A percentile compares a stretch with the other conserved stretches of the same genome.
Evolutionary conservation across 2,329 filamentous ascomycete species (phyloP).

Genomic region (Daldinia sp.): DNA sequence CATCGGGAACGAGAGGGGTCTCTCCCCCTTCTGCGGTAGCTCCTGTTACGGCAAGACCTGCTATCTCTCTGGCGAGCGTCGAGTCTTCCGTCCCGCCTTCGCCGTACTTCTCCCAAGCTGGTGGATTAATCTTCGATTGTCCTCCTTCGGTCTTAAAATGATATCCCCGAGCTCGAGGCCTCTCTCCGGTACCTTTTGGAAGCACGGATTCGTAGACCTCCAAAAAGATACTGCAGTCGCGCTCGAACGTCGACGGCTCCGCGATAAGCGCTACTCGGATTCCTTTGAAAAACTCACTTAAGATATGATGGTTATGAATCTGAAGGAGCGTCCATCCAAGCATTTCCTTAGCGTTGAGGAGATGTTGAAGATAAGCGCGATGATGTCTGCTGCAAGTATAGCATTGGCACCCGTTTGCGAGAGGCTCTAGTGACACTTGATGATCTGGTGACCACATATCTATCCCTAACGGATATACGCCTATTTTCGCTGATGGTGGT

Average conservation of each 20-base stretch:
- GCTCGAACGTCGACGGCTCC: constrained; percentile 69
- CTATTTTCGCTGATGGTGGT: constrained; percentile 42
- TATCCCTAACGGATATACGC: constrained; percentile 67
- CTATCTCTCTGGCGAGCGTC: constrained; percentile 56
- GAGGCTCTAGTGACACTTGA: constrained; percentile 67
- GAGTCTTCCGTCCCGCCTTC: constrained; percentile 39
- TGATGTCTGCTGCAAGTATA: constrained; percentile 87
- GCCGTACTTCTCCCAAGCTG: constrained; percentile 69
- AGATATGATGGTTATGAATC: constrained; percentile 83
- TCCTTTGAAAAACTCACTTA: constrained; percentile 76
- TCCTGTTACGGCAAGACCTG: constrained; percentile 48
- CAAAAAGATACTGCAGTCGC: constrained; percentile 53
- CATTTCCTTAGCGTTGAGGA: constrained; percentile 94
- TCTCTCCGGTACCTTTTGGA: constrained; percentile 76
- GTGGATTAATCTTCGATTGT: constrained; percentile 72
- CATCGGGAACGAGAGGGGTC: constrained; percentile 59
- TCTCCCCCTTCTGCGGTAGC: constrained; percentile 54
- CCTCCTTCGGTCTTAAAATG: constrained; percentile 77
- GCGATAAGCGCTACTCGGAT: constrained; percentile 71
- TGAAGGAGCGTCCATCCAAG: constrained; percentile 93
- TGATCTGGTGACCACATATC: constrained; percentile 78
- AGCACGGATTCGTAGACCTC: constrained; percentile 72
- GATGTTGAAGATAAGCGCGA: constrained; percentile 85
- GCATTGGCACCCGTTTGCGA: constrained; percentile 74
- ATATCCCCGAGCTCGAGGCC: constrained; percentile 83